phyloP scores from a whole-genome alignment of 2,329 filamentous ascomycete genomes.

The Talaromyces sp. region DNA sequence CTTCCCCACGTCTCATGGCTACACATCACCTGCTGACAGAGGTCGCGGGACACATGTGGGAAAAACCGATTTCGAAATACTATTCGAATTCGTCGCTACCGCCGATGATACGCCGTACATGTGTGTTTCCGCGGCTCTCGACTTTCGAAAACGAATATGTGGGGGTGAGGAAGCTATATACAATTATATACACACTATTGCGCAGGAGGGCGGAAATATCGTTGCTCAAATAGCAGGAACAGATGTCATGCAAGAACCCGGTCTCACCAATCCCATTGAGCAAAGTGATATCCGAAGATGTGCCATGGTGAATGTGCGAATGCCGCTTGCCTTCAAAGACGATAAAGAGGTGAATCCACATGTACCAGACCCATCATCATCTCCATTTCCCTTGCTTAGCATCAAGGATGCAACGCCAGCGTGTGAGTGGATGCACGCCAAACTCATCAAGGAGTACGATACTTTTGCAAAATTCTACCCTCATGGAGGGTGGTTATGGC shows the following conservation, averaged over 20 bases:
- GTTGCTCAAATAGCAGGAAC: slow-evolving; percentile 66
- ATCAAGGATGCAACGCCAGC: slow-evolving; percentile 42
- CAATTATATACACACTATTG: slow-evolving; percentile 61
- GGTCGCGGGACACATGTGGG: slow-evolving; percentile 39
- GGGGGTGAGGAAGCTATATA: slow-evolving; percentile 71
- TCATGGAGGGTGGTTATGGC: slow-evolving; percentile 64
- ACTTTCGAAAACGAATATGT: slow-evolving; percentile 65
- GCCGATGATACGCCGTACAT: slow-evolving; percentile 69
- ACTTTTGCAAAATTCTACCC: slow-evolving; percentile 68
- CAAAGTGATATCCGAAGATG: slow-evolving; percentile 56
- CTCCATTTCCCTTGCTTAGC: slow-evolving; percentile 29
- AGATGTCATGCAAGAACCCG: slow-evolving; percentile 60
- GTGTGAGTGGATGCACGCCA: slow-evolving; percentile 57
- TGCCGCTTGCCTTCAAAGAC: slow-evolving; percentile 58
- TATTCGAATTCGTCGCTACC: slow-evolving; percentile 77
- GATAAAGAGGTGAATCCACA: slow-evolving; percentile 20
- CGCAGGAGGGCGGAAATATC: slow-evolving; percentile 58
- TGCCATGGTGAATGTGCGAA: slow-evolving; percentile 67
- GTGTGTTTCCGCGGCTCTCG: slow-evolving; percentile 67
- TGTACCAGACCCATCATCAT: slow-evolving; percentile 11
- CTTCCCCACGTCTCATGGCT: slow-evolving; percentile 78
- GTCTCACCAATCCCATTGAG: slow-evolving; percentile 25
- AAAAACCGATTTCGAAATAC: slow-evolving; percentile 61
- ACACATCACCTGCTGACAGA: slow-evolving; percentile 52
- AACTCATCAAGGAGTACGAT: slow-evolving; percentile 57